Evolutionary conservation across 805 yeast genomes (phyloP), one percentile per base, ranked within the genome.

Genomic region (Candida taoyuanica): DNA sequence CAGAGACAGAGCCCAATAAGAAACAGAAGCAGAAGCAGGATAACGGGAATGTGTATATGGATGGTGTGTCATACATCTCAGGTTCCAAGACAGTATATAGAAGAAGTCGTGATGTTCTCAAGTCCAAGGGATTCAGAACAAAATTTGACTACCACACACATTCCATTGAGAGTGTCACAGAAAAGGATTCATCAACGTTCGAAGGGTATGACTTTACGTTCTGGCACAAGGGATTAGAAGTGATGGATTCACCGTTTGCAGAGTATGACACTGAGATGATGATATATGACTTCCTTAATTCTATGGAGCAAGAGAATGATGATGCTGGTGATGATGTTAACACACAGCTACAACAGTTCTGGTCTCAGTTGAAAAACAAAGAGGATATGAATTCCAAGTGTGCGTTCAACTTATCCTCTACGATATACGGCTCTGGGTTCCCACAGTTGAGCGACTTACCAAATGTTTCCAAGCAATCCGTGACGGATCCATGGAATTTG

Each of bases 241-340:
- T 60, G 9, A 59, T 62, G 21, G 78, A 73, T 48, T 55, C 54
- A 14, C 58, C 66, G 1, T 53, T 58, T 36, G 45, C 61, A 1
- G 70, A 67, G 40, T 59, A 62, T 31, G 70, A 81, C 0, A 70
- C 82, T 0, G 48, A 15, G 3, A 11, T n/a, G 72, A 6, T 77
- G 75, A 59, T 58, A 81, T 42, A 64, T 71, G 25, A 81, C 79
- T 48, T 79, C 74, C 50, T 70, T 71, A n/a, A n/a, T n/a, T n/a
- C n/a, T n/a, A n/a, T n/a, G n/a, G n/a, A n/a, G n/a, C n/a, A n/a
- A n/a, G n/a, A n/a, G n/a, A n/a, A n/a, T n/a, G n/a, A n/a, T n/a
- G n/a, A n/a, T n/a, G n/a, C n/a, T n/a, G 30, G 13, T 25, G 28
- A 13, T 6, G 15, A 25, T 11, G 44, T 53, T 9, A 42, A 44